A percentile compares a stretch with the other conserved stretches of the same genome.
Evolutionary conservation across 331 rosid genomes (phyloP).

Genomic region (Phaseolus coccineus): DNA sequence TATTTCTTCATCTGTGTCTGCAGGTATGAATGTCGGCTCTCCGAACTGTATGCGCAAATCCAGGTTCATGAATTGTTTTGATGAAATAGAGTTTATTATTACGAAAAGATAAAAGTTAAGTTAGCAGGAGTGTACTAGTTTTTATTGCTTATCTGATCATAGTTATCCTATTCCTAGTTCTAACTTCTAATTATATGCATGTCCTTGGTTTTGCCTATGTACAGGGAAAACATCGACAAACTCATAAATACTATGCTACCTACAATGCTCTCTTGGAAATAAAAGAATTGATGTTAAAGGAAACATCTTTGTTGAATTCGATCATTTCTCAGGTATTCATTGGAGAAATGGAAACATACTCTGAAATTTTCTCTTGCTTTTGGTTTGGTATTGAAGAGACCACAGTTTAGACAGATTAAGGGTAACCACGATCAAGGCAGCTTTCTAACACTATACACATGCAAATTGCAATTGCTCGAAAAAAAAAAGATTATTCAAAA

Average conservation of each 20-base stretch:
- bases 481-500: too few relatives aligned
- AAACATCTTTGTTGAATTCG: slow-evolving; percentile 87
- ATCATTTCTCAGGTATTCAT: slow-evolving; percentile 79
- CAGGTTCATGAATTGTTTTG: slow-evolving; percentile 59
- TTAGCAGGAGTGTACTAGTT: background rate
- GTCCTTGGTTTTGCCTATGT: slow-evolving; percentile 36
- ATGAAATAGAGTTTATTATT: slow-evolving; percentile 7
- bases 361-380: slow-evolving; percentile 27
- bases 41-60: slow-evolving; percentile 80
- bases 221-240: slow-evolving; percentile 82
- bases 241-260: slow-evolving; percentile 82
- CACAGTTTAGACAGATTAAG: too few relatives aligned
- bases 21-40: slow-evolving; percentile 78
- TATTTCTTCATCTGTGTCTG: slow-evolving; percentile 42
- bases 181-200: slow-evolving; percentile 32
- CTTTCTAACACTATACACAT: too few relatives aligned
- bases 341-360: slow-evolving; percentile 33
- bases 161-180: slow-evolving; percentile 8
- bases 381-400: too few relatives aligned
- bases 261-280: slow-evolving; percentile 92
- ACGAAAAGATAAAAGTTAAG: background rate
- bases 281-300: slow-evolving; percentile 89
- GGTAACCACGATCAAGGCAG: too few relatives aligned
- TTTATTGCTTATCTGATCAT: slow-evolving; percentile 23
- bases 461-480: too few relatives aligned